Evolutionary conservation across 2,329 filamentous ascomycete genomes (phyloP).

Genomic region (Dryadomyces quercivorus): DNA sequence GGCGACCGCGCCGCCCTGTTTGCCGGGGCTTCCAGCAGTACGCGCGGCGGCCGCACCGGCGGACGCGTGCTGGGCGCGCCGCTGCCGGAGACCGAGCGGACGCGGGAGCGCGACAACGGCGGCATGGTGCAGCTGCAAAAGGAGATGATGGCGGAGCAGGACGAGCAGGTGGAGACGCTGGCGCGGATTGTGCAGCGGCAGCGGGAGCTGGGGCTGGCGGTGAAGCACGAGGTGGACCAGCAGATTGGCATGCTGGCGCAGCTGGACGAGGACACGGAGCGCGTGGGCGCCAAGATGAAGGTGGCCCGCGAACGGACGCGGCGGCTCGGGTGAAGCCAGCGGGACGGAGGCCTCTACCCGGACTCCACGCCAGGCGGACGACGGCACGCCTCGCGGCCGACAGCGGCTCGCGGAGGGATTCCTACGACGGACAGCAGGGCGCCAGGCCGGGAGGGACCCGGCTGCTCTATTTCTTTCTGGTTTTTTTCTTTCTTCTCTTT

Average conservation of each 20-base stretch:
- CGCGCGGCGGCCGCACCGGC: conserved; percentile 22
- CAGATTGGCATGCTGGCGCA: conserved; percentile 60
- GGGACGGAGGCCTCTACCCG: not conserved
- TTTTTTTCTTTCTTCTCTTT: not conserved
- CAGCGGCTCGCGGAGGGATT: no score
- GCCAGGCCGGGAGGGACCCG: not conserved
- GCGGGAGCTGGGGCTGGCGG: conserved; percentile 65
- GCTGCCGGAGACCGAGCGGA: conserved; percentile 62
- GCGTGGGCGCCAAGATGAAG: conserved; percentile 55
- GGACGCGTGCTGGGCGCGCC: conserved; percentile 63
- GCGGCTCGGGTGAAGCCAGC: conserved; percentile 1
- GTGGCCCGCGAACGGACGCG: conserved; percentile 61
- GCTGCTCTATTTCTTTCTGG: not conserved
- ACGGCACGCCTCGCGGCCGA: no score
- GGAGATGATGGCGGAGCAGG: conserved; percentile 63
- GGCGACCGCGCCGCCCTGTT: conserved; percentile 40
- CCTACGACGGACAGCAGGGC: not conserved
- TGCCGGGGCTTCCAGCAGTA: conserved; percentile 20
- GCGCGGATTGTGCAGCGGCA: conserved; percentile 58
- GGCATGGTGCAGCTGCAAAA: conserved; percentile 64
- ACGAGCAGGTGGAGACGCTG: conserved; percentile 57
- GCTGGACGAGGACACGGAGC: conserved; percentile 53
- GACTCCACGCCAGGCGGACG: not conserved
- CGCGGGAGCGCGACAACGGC: conserved; percentile 62
- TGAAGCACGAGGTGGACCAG: conserved; percentile 59